phyloP scores from a whole-genome alignment of 139 green algal species.

The Chlorella sp. region DNA sequence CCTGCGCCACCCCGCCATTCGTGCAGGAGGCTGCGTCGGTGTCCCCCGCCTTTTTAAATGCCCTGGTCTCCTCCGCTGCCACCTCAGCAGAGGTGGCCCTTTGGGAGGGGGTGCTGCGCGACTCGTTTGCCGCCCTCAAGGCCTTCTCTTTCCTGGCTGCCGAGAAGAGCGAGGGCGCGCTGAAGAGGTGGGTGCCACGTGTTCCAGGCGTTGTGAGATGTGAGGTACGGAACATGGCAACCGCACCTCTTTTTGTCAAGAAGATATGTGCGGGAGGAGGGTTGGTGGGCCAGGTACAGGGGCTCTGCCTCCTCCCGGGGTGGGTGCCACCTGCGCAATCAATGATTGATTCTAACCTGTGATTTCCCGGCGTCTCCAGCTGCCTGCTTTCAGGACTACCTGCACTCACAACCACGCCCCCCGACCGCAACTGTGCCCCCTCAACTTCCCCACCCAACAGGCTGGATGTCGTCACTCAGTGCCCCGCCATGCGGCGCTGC shows the following conservation, averaged over 20 bases:
- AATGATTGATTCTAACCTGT: too few relatives aligned
- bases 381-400: neutral
- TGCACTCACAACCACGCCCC: too few relatives aligned
- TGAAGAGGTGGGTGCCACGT: conserved; percentile 1
- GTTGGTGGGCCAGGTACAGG: too few relatives aligned
- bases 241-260: too few relatives aligned
- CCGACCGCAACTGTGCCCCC: neutral
- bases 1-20: too few relatives aligned
- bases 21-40: conserved; percentile 30
- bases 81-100: conserved; percentile 4
- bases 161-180: neutral
- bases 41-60: conserved; percentile 15
- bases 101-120: conserved; percentile 35
- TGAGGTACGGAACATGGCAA: too few relatives aligned
- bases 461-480: conserved; percentile 32
- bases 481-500: neutral
- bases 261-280: too few relatives aligned
- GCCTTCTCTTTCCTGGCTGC: conserved; percentile 16
- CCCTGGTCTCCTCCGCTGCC: neutral
- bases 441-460: neutral
- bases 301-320: too few relatives aligned
- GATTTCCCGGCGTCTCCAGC: too few relatives aligned
- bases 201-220: too few relatives aligned
- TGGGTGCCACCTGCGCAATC: neutral
- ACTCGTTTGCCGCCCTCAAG: conserved; percentile 22